These are phyloP conservation scores for Beauveria sp. DNA, from an alignment of 2,329 filamentous ascomycete species.

Conservation along the genomic window DNA sequence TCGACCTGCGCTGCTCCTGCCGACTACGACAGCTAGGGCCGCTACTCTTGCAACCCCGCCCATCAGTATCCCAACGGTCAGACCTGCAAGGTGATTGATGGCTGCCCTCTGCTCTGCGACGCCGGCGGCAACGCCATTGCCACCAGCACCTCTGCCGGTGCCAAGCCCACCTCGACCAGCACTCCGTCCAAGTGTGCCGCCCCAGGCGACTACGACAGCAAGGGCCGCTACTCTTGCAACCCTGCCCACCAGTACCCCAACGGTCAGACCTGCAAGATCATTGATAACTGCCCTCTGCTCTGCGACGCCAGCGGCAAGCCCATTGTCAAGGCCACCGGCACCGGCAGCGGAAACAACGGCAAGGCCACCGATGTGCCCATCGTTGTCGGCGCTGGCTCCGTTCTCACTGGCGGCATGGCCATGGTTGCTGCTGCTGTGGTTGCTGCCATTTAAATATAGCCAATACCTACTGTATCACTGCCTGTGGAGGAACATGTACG, in stretches of 20 bases:
- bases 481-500: no score
- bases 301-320: neutral
- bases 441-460: neutral
- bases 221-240: slow-evolving; percentile 1
- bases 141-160: no score
- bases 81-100: slow-evolving; percentile 12
- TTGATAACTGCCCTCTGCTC: neutral
- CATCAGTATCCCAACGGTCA: slow-evolving; percentile 17
- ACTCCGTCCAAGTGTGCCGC: no score
- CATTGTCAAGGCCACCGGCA: neutral
- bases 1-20: no score
- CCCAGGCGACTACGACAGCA: neutral
- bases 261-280: neutral
- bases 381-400: neutral
- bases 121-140: neutral
- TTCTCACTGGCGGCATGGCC: neutral
- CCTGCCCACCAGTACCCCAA: slow-evolving; percentile 7
- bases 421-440: neutral
- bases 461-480: neutral
- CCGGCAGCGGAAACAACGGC: neutral
- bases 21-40: slow-evolving; percentile 10
- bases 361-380: neutral
- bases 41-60: slow-evolving; percentile 17
- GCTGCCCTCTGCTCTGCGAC: slow-evolving; percentile 13
- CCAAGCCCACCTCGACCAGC: no score